Evolutionary conservation across 306 rosid species (phyloP), one percentile per base, ranked within the genome.

Genomic region (Biancaea sappan): DNA sequence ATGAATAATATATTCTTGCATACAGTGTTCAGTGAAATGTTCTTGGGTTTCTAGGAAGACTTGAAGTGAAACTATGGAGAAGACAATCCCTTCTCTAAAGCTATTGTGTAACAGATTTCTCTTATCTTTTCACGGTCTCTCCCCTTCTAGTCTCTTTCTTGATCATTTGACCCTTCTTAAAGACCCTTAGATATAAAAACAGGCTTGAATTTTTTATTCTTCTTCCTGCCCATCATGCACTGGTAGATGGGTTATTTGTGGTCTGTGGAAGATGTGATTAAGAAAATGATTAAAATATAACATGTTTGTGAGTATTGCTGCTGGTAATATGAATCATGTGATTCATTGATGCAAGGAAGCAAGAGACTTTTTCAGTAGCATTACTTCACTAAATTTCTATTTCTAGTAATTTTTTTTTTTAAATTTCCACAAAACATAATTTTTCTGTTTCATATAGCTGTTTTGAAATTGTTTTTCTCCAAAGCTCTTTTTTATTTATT

Each of bases 1-100:
- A 40, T 62, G 73, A 71, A 69, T 73, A 24, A 64, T 65, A 51
- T 73, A 14, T 35, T 48, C 79, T 66, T 64, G 54, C 74, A 18
- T 62, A 53, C 24, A 50, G 31, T 35, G 28, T 22, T n/a, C 21
- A 59, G 21, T 58, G 59, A 47, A 77, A 68, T 44, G 46, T 25
- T 16, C 14, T 15, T 25, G n/a, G 51, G 35, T 35, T 62, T 62
- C 68, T 62, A 43, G 29, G 2, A 32, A 60, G 26, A 35, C 2
- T 21, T 19, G 68, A 35, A 37, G 37, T 37, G 18, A 62, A 62
- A 62, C 67, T 8, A 32, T 34, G 67, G n/a, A 32, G 15, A 32
- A 32, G 14, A 18, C 4, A 19, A 5, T 10, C 40, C 16, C n/a
- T 35, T 48, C 13, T 35, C 48, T 21, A 37, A 37, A 19, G 48